Evolutionary conservation across 495 filamentous ascomycete species (phyloP), one percentile per base, ranked within the genome.

Genomic region (Pseudoneurospora amorphoporcata): DNA sequence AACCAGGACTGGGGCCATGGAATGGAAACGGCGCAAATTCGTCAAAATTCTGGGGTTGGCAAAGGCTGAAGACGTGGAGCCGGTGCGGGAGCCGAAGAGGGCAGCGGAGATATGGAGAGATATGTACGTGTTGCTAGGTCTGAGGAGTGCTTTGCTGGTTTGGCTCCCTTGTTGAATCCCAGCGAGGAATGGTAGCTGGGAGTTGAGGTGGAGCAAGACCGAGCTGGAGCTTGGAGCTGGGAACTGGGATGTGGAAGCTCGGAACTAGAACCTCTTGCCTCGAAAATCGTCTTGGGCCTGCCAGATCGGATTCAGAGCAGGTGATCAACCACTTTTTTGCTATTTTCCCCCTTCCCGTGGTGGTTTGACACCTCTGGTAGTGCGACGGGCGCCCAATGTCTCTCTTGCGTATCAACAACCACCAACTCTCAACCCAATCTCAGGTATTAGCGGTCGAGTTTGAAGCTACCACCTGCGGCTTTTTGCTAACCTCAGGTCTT

Each of bases 1-100:
- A 68, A 37, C 70, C 23, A 70, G 32, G 72, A 69, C 47, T 72
- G 41, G 53, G 72, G 70, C 74, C 76, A 77, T 77, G 76, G 73
- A 73, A 61, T 38, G 68, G 39, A 23, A 43, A 19, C 35, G 45
- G 39, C 32, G 17, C 70, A 40, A 41, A 38, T 65, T 32, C 23
- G 68, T 17, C 9, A 37, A 68, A 58, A 23, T 43, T 39, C 69
- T 35, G n/a, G 37, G 41, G 53, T 68, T 17, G 53, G 29, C 40
- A 17, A 23, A 23, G 40, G 47, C 71, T 72, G 61, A 73, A 38
- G 61, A 47, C 68, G 68, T 68, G 61, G 72, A 42, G 40, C 14
- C 70, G 39, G 65, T 68, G 41, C n/a, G 53, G 53, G 29, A 65
- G 53, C n/a, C 38, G 39, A 72, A 29, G 39, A 19, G 23, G 68